A percentile compares a stretch with the other conserved stretches of the same genome.
Conservation (phyloP, 2,329 filamentous ascomycete species). For the Apiospora malaysiana region DNA sequence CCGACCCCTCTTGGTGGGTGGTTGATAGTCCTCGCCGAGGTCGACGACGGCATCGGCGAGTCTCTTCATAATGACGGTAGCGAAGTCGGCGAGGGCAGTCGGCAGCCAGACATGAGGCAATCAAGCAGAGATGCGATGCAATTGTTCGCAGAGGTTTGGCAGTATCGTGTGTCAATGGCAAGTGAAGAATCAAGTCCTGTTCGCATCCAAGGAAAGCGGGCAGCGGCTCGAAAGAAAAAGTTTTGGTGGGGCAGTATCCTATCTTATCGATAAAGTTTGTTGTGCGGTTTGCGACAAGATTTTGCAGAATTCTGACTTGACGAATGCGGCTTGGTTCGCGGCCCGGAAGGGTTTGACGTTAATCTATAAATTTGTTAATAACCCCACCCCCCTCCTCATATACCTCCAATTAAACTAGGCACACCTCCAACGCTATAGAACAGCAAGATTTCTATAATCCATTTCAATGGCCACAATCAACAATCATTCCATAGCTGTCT, state of each 20-base stretch:
- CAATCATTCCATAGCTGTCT: too few relatives aligned
- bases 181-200: background rate
- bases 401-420: too few relatives aligned
- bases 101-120: slow-evolving; percentile 4
- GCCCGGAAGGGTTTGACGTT: too few relatives aligned
- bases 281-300: too few relatives aligned
- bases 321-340: too few relatives aligned
- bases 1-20: slow-evolving; percentile 18
- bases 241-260: slow-evolving; percentile 17
- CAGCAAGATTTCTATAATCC: too few relatives aligned
- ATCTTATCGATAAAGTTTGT: too few relatives aligned
- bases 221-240: slow-evolving; percentile 1
- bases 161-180: background rate
- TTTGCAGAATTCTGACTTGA: too few relatives aligned
- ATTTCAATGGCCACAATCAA: too few relatives aligned
- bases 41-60: slow-evolving; percentile 22
- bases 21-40: slow-evolving; percentile 6
- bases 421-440: too few relatives aligned
- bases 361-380: too few relatives aligned
- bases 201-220: background rate
- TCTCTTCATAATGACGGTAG: slow-evolving; percentile 31
- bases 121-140: background rate
- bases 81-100: background rate
- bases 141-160: background rate
- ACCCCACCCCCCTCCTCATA: too few relatives aligned